Evolutionary conservation across 1,139 yeast species (phyloP).

Genomic region (Kodamaea derodonti): DNA sequence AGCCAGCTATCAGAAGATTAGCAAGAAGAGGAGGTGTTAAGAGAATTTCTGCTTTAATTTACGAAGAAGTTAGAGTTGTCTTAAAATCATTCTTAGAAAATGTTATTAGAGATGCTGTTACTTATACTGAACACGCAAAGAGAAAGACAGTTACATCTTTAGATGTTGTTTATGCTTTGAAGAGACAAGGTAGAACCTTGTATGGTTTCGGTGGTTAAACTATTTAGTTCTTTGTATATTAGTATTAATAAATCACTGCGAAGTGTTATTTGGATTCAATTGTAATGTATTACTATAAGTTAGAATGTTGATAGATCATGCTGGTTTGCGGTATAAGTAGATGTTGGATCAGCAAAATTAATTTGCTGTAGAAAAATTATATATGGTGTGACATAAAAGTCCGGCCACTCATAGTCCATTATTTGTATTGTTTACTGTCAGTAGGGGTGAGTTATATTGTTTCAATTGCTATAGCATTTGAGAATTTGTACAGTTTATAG

Average conservation of each 20-base stretch:
- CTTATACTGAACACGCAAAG: conserved; percentile 99
- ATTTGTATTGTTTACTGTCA: too few species aligned
- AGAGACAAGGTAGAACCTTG: conserved; percentile 99
- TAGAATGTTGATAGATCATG: too few species aligned
- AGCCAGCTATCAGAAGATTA: conserved; percentile 99
- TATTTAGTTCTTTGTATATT: conserved; percentile 17
- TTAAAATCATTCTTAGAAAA: conserved; percentile 93
- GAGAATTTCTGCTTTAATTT: conserved; percentile 98
- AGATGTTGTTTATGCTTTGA: conserved; percentile 98
- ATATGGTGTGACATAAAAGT: too few species aligned
- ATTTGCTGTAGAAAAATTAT: too few species aligned
- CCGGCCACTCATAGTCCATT: too few species aligned
- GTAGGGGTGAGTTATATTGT: too few species aligned
- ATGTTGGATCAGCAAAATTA: too few species aligned
- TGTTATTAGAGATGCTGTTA: conserved; percentile 98
- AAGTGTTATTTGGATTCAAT: too few species aligned
- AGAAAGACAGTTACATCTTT: conserved; percentile 99
- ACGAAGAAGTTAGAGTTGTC: conserved; percentile 98
- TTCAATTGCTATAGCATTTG: too few species aligned
- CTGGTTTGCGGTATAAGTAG: too few species aligned
- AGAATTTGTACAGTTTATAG: too few species aligned
- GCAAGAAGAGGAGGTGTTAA: conserved; percentile 99
- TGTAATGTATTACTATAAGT: too few species aligned
- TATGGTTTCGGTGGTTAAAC: conserved; percentile 99
- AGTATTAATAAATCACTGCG: conserved; percentile 9